These are phyloP conservation scores for Phialophora expanda DNA, from an alignment of 2,329 filamentous ascomycete species.

Conservation along the genomic window DNA sequence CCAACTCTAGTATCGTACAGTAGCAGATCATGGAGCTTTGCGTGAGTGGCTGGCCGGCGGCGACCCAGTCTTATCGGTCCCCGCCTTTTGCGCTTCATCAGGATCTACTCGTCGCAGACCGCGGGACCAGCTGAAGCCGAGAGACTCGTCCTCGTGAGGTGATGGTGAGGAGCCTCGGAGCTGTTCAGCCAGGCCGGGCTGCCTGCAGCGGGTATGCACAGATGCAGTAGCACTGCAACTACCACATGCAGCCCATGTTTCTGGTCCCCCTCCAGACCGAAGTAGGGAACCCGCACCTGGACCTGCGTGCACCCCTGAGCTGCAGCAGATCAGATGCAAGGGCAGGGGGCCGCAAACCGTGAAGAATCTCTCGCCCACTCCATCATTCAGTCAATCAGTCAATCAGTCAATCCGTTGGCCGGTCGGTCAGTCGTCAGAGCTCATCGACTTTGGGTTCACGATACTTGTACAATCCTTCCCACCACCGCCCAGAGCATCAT, in stretches of 20 bases:
- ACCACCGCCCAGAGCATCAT: not conserved
- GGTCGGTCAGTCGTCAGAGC: not conserved
- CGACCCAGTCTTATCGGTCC: not conserved
- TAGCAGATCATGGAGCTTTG: not conserved
- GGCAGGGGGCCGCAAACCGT: not conserved
- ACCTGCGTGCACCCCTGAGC: conserved; percentile 20
- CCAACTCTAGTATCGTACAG: not conserved
- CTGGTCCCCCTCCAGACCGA: not conserved
- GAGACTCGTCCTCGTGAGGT: not conserved
- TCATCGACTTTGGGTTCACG: not conserved
- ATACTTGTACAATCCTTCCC: not conserved
- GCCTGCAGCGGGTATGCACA: conserved; percentile 12
- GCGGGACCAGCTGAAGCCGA: not conserved
- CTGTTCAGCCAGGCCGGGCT: not conserved
- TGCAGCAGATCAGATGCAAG: conserved; percentile 22
- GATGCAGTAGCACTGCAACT: conserved; percentile 14
- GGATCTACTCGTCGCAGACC: not conserved
- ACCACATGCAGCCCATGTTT: conserved; percentile 5
- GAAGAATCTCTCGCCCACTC: not conserved
- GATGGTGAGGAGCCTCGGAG: not conserved
- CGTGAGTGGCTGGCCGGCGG: not conserved
- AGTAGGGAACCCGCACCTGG: not conserved
- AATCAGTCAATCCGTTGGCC: no score
- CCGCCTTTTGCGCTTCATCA: not conserved
- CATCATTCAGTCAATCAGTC: not conserved